Evolutionary conservation across 2,329 filamentous ascomycete genomes (phyloP).

Genomic region (Aspergillus niger): DNA sequence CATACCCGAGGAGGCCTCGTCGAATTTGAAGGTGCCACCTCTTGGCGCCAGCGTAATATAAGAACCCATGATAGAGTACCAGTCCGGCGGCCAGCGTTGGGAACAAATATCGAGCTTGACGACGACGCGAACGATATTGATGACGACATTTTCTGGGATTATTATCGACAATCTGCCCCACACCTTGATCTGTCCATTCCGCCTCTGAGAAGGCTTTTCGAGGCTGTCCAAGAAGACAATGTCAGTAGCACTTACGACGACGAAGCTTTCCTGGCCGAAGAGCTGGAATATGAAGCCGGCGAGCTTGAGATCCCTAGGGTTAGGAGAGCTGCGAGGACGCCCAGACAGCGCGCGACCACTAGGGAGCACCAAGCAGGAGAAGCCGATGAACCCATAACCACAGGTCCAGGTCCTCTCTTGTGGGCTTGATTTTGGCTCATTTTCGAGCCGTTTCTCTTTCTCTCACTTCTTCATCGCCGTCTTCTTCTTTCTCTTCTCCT

Average conservation of each 20-base stretch:
- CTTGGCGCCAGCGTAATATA: constrained; percentile 19
- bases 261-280: background rate
- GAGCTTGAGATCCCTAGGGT: background rate
- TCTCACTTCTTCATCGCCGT: background rate
- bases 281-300: background rate
- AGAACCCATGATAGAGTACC: constrained; percentile 23
- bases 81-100: constrained; percentile 21
- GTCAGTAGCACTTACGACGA: background rate
- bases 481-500: background rate
- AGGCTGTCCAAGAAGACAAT: background rate
- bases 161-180: constrained; percentile 6
- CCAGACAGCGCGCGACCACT: background rate
- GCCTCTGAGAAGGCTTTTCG: constrained; percentile 24
- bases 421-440: background rate
- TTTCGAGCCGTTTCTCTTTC: background rate
- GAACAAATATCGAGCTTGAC: constrained; percentile 16
- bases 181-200: constrained; percentile 10
- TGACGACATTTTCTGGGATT: constrained; percentile 30
- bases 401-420: background rate
- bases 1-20: constrained; percentile 44
- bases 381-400: background rate
- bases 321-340: background rate
- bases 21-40: constrained; percentile 34
- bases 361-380: background rate
- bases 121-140: constrained; percentile 26